Percentiles rank a stretch among this genome's conserved stretches.
phyloP scores from a whole-genome alignment of 257 asterid genomes.

The Scutellaria minor region DNA sequence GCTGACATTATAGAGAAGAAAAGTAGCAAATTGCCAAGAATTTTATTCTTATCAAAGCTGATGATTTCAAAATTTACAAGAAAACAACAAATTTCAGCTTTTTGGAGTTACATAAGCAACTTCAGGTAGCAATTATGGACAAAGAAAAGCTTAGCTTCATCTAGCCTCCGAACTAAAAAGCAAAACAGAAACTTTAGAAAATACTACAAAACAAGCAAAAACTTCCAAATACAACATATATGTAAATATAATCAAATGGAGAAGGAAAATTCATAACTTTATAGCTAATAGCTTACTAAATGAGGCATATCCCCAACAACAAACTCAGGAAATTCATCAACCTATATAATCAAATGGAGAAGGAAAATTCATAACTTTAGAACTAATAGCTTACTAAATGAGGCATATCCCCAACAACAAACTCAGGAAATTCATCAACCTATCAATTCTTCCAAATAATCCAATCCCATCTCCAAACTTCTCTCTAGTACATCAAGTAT shows the following conservation, averaged over 20 bases:
- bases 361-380: neutral
- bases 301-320: slow-evolving; percentile 17
- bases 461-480: neutral
- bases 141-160: neutral
- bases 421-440: neutral
- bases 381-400: slow-evolving; percentile 2
- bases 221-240: neutral
- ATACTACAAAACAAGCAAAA: neutral
- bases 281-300: neutral
- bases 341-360: neutral
- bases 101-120: neutral
- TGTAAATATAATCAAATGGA: neutral
- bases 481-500: neutral
- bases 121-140: neutral
- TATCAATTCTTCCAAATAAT: slow-evolving; percentile 4
- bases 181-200: neutral
- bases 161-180: neutral
- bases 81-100: neutral
- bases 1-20: neutral
- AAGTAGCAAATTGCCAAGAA: neutral
- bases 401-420: slow-evolving; percentile 23
- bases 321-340: neutral
- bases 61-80: neutral
- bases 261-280: neutral
- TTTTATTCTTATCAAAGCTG: neutral